phyloP scores from a whole-genome alignment of 768 basidiomycete species.

The Lactifluus rugatus region DNA sequence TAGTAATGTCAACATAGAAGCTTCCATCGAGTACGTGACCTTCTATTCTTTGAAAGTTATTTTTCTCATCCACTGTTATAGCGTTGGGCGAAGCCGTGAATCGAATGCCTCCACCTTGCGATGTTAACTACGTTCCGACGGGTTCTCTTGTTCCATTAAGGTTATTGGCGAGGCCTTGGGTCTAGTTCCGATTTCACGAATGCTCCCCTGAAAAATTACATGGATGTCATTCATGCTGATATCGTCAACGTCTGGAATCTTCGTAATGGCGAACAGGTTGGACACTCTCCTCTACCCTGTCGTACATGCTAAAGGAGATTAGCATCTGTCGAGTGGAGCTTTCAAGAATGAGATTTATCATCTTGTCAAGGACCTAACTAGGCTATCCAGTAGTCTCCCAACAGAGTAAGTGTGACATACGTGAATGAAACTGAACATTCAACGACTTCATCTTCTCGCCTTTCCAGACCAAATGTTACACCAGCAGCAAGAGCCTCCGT shows the following conservation, averaged over 20 bases:
- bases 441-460: too few relatives aligned
- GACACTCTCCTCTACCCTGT: neutral
- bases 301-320: neutral
- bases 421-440: too few relatives aligned
- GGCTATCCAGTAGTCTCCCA: too few relatives aligned
- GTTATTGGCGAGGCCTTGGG: conserved; percentile 3
- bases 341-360: neutral
- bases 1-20: neutral
- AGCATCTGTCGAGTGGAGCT: neutral
- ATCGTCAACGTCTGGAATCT: conserved; percentile 2
- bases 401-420: too few relatives aligned
- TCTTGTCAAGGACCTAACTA: too few relatives aligned
- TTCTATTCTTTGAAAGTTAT: neutral
- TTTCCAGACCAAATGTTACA: neutral
- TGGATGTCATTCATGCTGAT: neutral
- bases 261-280: neutral
- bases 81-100: conserved; percentile 6
- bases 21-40: conserved; percentile 1
- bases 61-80: neutral
- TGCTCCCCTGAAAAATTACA: neutral
- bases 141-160: neutral
- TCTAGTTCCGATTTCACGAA: neutral
- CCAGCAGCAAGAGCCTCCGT: neutral
- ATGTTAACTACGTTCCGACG: neutral
- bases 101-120: neutral